These are phyloP conservation scores for Aspergillus sp. DNA, from an alignment of 2,329 filamentous ascomycete species.

Conservation along the genomic window DNA sequence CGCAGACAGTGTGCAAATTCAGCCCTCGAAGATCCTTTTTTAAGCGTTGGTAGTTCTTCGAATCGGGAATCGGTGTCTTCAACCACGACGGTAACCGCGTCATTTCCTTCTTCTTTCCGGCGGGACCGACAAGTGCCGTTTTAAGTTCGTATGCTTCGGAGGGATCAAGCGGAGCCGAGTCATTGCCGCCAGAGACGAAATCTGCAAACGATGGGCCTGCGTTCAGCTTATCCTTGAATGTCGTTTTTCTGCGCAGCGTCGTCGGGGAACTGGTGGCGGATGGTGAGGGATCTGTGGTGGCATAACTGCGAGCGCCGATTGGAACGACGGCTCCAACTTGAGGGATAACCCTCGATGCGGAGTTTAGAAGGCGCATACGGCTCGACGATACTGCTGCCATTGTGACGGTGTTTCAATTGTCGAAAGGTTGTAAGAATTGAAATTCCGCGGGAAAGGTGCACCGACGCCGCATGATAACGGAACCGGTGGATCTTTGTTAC, in stretches of 20 bases:
- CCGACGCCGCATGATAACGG: conserved; percentile 5
- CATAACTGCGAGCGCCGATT: conserved; percentile 27
- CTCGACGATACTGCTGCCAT: conserved; percentile 28
- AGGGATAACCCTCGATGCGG: conserved; percentile 17
- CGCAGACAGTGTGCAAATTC: conserved; percentile 90
- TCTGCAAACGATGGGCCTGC: conserved; percentile 58
- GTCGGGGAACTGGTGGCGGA: conserved; percentile 36
- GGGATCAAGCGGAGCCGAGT: conserved; percentile 37
- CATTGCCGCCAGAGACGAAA: conserved; percentile 47
- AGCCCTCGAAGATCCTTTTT: conserved; percentile 87
- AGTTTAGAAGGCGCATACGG: conserved; percentile 26
- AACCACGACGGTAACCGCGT: conserved; percentile 85
- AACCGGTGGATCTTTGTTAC: conserved; percentile 3
- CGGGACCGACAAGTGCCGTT: conserved; percentile 55
- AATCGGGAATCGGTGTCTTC: conserved; percentile 86
- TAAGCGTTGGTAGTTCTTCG: conserved; percentile 86
- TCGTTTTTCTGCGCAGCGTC: conserved; percentile 51
- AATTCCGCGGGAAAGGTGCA: conserved; percentile 24
- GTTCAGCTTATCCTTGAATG: conserved; percentile 58
- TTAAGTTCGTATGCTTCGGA: conserved; percentile 54
- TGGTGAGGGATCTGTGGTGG: conserved; percentile 30
- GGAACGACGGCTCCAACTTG: conserved; percentile 11
- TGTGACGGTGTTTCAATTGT: conserved; percentile 10
- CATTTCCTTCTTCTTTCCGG: conserved; percentile 58
- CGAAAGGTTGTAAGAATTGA: conserved; percentile 7